Conservation (phyloP, 352 stramenopile species). For the Globisporangium solare region DNA sequence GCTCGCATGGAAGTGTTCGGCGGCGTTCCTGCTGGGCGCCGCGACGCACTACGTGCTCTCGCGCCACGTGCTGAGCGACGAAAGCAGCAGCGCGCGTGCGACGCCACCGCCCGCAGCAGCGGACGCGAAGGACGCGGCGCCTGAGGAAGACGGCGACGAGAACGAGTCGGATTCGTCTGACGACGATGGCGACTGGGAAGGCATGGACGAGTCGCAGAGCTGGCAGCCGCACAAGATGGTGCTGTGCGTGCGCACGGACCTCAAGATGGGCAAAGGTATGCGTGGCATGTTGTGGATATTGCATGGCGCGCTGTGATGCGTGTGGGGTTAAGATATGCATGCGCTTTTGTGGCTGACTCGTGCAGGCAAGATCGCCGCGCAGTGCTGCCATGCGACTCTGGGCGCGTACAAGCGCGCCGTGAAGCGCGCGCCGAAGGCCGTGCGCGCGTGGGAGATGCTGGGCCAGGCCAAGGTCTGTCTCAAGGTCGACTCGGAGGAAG, state of each 20-base stretch:
- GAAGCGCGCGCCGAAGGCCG: constrained; percentile 63
- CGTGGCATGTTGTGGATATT: constrained; percentile 14
- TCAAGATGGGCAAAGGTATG: constrained; percentile 96
- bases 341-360: neutral
- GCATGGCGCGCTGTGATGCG: neutral
- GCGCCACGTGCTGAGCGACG: constrained; percentile 27
- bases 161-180: constrained; percentile 34
- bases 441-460: constrained; percentile 76
- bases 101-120: too few relatives aligned
- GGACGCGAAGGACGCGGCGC: neutral
- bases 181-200: constrained; percentile 66
- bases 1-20: constrained; percentile 72
- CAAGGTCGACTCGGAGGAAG: constrained; percentile 82
- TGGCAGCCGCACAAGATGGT: constrained; percentile 91
- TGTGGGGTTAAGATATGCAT: neutral
- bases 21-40: constrained; percentile 64
- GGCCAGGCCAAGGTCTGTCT: constrained; percentile 85
- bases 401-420: constrained; percentile 93
- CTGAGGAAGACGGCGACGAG: constrained; percentile 18
- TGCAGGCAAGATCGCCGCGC: constrained; percentile 78
- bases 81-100: constrained; percentile 11
- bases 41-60: constrained; percentile 62
- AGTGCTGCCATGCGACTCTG: constrained; percentile 90
- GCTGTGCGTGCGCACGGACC: constrained; percentile 91
- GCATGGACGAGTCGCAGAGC: constrained; percentile 39